Evolutionary conservation across 768 basidiomycete genomes (phyloP), one percentile per base, ranked within the genome.

Genomic region (Antrodiella citrinella): DNA sequence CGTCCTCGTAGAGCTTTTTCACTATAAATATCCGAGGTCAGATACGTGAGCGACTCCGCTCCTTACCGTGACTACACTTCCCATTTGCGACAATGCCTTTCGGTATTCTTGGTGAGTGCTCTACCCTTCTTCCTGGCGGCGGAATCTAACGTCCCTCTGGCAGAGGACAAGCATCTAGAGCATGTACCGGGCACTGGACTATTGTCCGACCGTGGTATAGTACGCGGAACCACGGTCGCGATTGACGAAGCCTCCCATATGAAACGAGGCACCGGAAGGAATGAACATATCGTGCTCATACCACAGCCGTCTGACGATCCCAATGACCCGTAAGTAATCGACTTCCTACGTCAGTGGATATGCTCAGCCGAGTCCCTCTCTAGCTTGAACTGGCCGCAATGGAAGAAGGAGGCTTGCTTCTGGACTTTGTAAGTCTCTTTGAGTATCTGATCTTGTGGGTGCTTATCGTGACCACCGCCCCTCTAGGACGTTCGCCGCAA

Each of bases 331-430:
- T 70, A 44, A 35, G 69, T 61, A 20, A 38, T n/a, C n/a, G n/a
- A n/a, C n/a, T n/a, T n/a, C n/a, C n/a, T n/a, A n/a, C n/a, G n/a
- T n/a, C n/a, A n/a, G n/a, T n/a, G n/a, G n/a, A n/a, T n/a, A n/a
- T n/a, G n/a, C n/a, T 35, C 7, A 35, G 30, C 7, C 7, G 30
- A 15, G 15, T 15, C 30, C 15, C 1, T n/a, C 13, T 46, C 47
- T 35, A 54, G 46, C 4, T 48, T 73, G 24, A 73, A 73, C 50
- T 73, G 72, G 72, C 70, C 72, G 7, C 52, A 59, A 47, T 73
- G 71, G 72, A 70, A 68, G 59, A 73, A 73, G 47, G 72, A 73
- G 50, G 67, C 69, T 1, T 71, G 71, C 52, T 73, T 74, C 56
- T 73, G 71, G 70, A 69, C 71, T 10, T 54, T 73, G 71, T 70